Percentiles rank a stretch among this genome's conserved stretches.
phyloP scores from a whole-genome alignment of 257 asterid species.

The Cynanchum wilfordii region DNA sequence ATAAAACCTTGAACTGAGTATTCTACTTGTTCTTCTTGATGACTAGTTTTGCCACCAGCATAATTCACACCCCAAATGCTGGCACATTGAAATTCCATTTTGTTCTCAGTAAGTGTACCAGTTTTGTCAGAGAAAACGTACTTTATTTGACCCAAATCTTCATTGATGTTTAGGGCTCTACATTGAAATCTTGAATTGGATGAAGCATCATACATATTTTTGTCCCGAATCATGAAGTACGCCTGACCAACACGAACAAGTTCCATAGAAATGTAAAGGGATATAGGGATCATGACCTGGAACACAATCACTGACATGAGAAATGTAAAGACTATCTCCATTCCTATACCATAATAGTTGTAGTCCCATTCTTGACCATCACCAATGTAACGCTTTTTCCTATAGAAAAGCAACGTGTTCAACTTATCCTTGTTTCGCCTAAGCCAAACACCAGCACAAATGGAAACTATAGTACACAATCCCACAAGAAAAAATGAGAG shows the following conservation, averaged over 20 bases:
- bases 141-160: constrained; percentile 96
- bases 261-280: constrained; percentile 95
- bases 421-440: constrained; percentile 62
- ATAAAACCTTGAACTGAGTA: constrained; percentile 58
- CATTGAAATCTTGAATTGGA: constrained; percentile 90
- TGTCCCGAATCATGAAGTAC: constrained; percentile 80
- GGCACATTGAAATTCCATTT: constrained; percentile 96
- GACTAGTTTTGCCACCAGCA: constrained; percentile 30
- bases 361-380: constrained; percentile 42
- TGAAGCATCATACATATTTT: constrained; percentile 56
- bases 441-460: constrained; percentile 82
- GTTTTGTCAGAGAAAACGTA: constrained; percentile 97
- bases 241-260: constrained; percentile 99
- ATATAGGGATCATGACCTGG: constrained; percentile 97
- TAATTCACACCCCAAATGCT: constrained; percentile 78
- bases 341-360: constrained; percentile 79
- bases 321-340: constrained; percentile 82
- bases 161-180: constrained; percentile 93
- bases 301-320: constrained; percentile 93
- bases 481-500: constrained; percentile 69
- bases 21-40: constrained; percentile 39
- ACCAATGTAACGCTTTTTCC: constrained; percentile 63
- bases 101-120: constrained; percentile 95
- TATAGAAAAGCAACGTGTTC: constrained; percentile 65
- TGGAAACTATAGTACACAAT: constrained; percentile 55